These are phyloP conservation scores for Fusarium pininemorale DNA, from an alignment of 2,329 filamentous ascomycete genomes.

Conservation along the genomic window DNA sequence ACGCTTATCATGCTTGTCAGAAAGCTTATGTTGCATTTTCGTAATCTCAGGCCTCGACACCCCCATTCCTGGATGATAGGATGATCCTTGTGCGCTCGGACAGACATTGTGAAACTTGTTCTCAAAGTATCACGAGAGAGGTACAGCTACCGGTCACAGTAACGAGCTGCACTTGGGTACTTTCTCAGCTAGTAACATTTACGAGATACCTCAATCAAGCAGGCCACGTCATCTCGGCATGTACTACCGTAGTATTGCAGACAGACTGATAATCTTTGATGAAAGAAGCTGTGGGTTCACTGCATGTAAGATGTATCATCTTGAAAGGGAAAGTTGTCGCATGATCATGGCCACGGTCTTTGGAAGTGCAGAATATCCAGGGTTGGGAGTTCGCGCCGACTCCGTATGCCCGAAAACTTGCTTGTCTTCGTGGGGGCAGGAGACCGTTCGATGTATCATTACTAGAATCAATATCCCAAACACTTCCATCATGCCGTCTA, in stretches of 20 bases:
- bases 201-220: too few species aligned
- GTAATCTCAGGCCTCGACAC: too few species aligned
- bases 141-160: too few species aligned
- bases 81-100: not conserved
- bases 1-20: not conserved
- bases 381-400: not conserved
- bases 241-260: not conserved
- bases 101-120: not conserved
- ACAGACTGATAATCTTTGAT: not conserved
- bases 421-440: not conserved
- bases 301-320: not conserved
- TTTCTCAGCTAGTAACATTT: not conserved
- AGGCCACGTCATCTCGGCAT: not conserved
- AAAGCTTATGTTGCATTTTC: not conserved
- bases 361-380: not conserved
- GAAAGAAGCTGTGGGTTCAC: not conserved
- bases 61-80: not conserved
- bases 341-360: not conserved
- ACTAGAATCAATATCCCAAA: not conserved
- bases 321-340: not conserved
- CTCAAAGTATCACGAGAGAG: not conserved
- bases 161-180: not conserved
- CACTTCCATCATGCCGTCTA: not conserved
- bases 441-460: not conserved
- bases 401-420: not conserved